Evolutionary conservation across 371 early-diverging fungal genomes (phyloP), one percentile per base, ranked within the genome.

Genomic region (Ordospora pajunii): DNA sequence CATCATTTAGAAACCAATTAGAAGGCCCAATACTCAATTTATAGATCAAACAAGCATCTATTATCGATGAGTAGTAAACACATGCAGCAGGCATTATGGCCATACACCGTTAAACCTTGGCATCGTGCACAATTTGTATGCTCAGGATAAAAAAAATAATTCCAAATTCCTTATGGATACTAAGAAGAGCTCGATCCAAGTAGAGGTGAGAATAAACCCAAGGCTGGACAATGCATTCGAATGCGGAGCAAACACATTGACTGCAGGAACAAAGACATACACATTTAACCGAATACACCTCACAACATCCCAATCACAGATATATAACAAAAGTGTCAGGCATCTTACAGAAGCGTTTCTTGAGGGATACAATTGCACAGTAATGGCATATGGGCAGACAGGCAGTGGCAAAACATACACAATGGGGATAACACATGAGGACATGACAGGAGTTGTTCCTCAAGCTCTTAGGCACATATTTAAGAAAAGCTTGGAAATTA

Each of bases 381-480:
- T 85, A 1, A 64, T 85, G 40, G 82, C 78, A 27, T 80, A 83
- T 75, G 85, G 85, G 23, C 94, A 94, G 82, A 96, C 97, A 12
- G 91, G 92, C 7, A 90, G 91, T 9, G 96, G 96, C 64, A 99
- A 99, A 86, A 97, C 97, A 5, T 93, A 91, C 80, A 97, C 97
- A 7, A 96, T 99, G 95, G 92, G 93, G 63, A 92, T 92, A 44
- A 89, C 87, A 75, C 88, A 89, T 81, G 88, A 88, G n/a, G 62
- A 52, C 21, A 58, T 51, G 46, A 52, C 52, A 23, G 84, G 82
- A 0, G 74, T 84, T 44, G 77, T 84, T 7, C 82, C 75, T 1
- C 25, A 62, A 40, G 27, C 76, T 40, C 66, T 84, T n/a, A 67
- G 65, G 10, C 62, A 70, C 37, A 65, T 82, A 48, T 78, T 77